A percentile compares a stretch with the other conserved stretches of the same genome.
These are phyloP conservation scores for Aegilops longissima DNA, from an alignment of 176 grass and related monocot genomes.

Conservation along the genomic window DNA sequence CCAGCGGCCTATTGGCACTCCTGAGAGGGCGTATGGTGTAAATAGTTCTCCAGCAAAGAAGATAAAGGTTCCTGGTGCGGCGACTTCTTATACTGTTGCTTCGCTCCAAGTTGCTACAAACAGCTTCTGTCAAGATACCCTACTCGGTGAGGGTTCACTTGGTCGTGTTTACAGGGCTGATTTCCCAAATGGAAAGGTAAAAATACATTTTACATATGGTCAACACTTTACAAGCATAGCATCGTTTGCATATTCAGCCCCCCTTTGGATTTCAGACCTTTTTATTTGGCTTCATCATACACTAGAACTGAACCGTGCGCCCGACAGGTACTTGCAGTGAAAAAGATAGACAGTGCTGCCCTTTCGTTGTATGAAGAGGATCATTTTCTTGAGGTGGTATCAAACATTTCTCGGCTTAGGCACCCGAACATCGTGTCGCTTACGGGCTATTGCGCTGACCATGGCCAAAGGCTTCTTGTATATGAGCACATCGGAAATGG, in stretches of 20 bases:
- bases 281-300: neutral
- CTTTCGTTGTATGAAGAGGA: slow-evolving; percentile 94
- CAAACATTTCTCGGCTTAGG: slow-evolving; percentile 74
- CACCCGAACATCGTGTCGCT: slow-evolving; percentile 83
- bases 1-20: slow-evolving; percentile 46
- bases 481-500: slow-evolving; percentile 75
- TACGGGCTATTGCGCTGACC: slow-evolving; percentile 74
- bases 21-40: slow-evolving; percentile 58
- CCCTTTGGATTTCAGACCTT: neutral
- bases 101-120: slow-evolving; percentile 93
- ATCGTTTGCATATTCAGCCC: neutral
- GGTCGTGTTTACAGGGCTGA: slow-evolving; percentile 94
- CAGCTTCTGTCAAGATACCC: slow-evolving; percentile 91
- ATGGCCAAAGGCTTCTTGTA: slow-evolving; percentile 85
- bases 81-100: slow-evolving; percentile 77
- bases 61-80: slow-evolving; percentile 60
- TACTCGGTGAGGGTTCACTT: slow-evolving; percentile 91
- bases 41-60: slow-evolving; percentile 51
- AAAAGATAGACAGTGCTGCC: slow-evolving; percentile 86
- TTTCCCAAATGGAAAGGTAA: slow-evolving; percentile 87
- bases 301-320: neutral
- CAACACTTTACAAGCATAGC: neutral
- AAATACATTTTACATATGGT: neutral
- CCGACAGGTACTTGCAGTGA: slow-evolving; percentile 69
- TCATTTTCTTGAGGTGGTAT: slow-evolving; percentile 82